Percentiles rank a stretch among this genome's conserved stretches.
Conservation (phyloP, 345 rosid genomes). For the Eucalyptus lansdowneana region DNA sequence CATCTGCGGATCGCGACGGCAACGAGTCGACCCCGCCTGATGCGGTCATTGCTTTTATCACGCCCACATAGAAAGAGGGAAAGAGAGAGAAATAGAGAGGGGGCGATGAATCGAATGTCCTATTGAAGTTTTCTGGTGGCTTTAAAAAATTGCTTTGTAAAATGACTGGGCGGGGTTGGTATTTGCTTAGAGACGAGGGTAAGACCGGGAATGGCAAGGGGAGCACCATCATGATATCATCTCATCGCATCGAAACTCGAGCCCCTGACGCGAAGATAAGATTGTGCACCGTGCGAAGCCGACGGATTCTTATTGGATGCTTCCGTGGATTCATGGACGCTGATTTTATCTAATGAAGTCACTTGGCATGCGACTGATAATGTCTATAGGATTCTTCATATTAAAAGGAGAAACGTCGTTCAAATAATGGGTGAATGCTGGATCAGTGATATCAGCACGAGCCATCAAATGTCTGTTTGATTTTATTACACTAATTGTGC, state of each 20-base stretch:
- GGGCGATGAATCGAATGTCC: too few relatives aligned
- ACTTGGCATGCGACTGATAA: background rate
- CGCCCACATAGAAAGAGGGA: background rate
- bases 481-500: background rate
- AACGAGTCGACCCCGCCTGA: background rate
- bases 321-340: background rate
- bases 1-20: background rate
- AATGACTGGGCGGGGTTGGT: too few relatives aligned
- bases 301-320: background rate
- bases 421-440: background rate
- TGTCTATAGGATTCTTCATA: background rate
- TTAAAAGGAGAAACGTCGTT: background rate
- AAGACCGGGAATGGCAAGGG: too few relatives aligned
- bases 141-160: too few relatives aligned
- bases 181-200: too few relatives aligned
- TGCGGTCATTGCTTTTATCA: background rate
- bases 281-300: too few relatives aligned
- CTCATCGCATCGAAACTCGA: too few relatives aligned
- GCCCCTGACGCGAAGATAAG: too few relatives aligned
- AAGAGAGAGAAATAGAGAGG: background rate
- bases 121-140: too few relatives aligned
- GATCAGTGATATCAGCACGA: background rate
- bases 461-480: background rate
- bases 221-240: too few relatives aligned
- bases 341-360: background rate